phyloP scores from a whole-genome alignment of 2,329 filamentous ascomycete species.

The Colletotrichum cereale region DNA sequence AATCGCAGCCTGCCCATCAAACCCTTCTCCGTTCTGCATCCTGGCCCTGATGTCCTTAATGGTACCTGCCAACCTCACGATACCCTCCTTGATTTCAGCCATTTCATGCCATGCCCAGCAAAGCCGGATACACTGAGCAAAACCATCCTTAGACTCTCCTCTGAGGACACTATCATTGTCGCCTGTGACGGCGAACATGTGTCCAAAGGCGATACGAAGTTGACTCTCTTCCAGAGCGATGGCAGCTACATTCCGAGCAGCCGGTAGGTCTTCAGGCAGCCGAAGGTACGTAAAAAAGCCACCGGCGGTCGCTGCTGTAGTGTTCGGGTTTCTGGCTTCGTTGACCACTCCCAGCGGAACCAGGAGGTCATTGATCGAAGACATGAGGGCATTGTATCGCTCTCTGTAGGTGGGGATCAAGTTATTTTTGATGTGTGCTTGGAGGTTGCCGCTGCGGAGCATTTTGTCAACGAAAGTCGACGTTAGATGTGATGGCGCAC shows the following conservation, averaged over 20 bases:
- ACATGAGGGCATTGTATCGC: constrained; percentile 41
- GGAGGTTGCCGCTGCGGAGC: constrained; percentile 40
- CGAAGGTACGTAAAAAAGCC: constrained; percentile 76
- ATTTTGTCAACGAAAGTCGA: constrained; percentile 39
- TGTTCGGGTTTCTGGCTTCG: neutral
- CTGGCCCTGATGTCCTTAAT: neutral
- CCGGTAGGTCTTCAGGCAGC: constrained; percentile 55
- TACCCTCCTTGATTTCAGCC: constrained; percentile 73
- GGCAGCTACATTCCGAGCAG: constrained; percentile 55
- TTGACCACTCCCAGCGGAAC: constrained; percentile 26
- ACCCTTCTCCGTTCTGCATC: neutral
- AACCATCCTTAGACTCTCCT: constrained; percentile 49
- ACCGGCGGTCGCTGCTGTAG: constrained; percentile 50
- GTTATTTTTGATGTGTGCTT: constrained; percentile 40
- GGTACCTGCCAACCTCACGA: constrained; percentile 66
- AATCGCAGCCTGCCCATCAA: constrained; percentile 1
- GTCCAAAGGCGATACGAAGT: constrained; percentile 75
- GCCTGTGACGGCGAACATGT: constrained; percentile 75
- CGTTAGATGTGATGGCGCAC: constrained; percentile 45
- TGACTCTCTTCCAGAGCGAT: constrained; percentile 70
- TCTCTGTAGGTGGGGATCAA: constrained; percentile 43
- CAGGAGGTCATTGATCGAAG: constrained; percentile 40
- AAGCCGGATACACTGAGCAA: constrained; percentile 71
- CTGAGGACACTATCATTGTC: constrained; percentile 61
- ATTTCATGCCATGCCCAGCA: constrained; percentile 82